phyloP scores from a whole-genome alignment of 768 basidiomycete species.

The Lactarius psammicola region DNA sequence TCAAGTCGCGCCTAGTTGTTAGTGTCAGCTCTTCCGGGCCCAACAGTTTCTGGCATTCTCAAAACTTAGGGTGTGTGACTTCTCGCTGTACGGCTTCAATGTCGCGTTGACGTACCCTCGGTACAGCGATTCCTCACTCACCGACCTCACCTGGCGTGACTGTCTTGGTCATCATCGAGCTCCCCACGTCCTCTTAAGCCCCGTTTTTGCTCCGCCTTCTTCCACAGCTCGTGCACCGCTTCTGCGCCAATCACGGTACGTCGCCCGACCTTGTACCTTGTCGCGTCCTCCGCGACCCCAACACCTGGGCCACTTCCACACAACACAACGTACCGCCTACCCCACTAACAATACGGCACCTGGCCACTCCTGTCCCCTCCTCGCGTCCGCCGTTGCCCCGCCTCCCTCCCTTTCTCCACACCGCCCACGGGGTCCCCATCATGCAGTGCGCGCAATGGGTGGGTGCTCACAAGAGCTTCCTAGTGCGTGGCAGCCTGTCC shows the following conservation, averaged over 20 bases:
- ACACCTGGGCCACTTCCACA: no score
- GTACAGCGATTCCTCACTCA: not conserved
- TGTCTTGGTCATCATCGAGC: not conserved
- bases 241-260: not conserved
- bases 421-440: no score
- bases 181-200: not conserved
- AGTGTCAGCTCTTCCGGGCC: not conserved
- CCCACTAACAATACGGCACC: no score
- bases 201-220: not conserved
- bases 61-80: not conserved
- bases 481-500: not conserved
- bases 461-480: no score
- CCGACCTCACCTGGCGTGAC: not conserved
- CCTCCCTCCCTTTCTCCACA: no score
- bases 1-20: not conserved
- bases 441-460: no score
- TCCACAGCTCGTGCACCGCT: not conserved
- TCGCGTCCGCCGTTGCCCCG: not conserved
- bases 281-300: no score
- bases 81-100: not conserved
- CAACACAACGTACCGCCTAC: no score
- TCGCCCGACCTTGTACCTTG: no score
- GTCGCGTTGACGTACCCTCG: not conserved
- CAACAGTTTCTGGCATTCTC: not conserved
- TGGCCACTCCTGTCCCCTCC: no score